These are phyloP conservation scores for Penicillium cosmopolitanum DNA, from an alignment of 495 filamentous ascomycete genomes.

Conservation along the genomic window DNA sequence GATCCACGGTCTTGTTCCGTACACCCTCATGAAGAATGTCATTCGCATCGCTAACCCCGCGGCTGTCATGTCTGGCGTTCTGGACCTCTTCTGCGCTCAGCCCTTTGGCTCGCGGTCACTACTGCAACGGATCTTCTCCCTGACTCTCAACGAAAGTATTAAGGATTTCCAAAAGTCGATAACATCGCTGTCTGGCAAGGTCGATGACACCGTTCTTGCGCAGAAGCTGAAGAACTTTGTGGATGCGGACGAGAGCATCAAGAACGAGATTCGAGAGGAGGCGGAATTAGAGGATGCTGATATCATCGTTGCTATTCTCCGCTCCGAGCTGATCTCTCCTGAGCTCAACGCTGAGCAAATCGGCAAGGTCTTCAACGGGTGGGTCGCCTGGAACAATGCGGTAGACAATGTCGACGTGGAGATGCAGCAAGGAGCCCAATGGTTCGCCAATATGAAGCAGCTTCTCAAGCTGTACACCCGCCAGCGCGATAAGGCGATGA, in stretches of 20 bases:
- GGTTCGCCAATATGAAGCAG: conserved; percentile 94
- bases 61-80: conserved; percentile 87
- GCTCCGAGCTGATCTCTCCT: conserved; percentile 71
- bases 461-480: conserved; percentile 89
- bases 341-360: conserved; percentile 73
- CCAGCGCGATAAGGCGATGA: conserved; percentile 95
- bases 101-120: conserved; percentile 89
- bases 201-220: conserved; percentile 78
- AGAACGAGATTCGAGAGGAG: conserved; percentile 72
- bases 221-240: conserved; percentile 80
- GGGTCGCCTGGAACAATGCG: conserved; percentile 94
- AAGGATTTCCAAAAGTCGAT: conserved; percentile 81
- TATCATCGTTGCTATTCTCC: conserved; percentile 79
- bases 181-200: conserved; percentile 70
- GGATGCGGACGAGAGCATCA: conserved; percentile 71
- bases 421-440: conserved; percentile 82
- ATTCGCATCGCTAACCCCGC: conserved; percentile 96
- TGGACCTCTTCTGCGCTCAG: conserved; percentile 94
- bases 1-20: conserved; percentile 92
- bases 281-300: conserved; percentile 73
- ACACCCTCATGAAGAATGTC: conserved; percentile 90
- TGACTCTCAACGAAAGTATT: conserved; percentile 92
- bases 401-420: conserved; percentile 91
- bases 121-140: conserved; percentile 88
- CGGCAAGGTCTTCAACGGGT: conserved; percentile 85